These are phyloP conservation scores for Suillus luteus DNA, from an alignment of 768 basidiomycete genomes.

Conservation along the genomic window DNA sequence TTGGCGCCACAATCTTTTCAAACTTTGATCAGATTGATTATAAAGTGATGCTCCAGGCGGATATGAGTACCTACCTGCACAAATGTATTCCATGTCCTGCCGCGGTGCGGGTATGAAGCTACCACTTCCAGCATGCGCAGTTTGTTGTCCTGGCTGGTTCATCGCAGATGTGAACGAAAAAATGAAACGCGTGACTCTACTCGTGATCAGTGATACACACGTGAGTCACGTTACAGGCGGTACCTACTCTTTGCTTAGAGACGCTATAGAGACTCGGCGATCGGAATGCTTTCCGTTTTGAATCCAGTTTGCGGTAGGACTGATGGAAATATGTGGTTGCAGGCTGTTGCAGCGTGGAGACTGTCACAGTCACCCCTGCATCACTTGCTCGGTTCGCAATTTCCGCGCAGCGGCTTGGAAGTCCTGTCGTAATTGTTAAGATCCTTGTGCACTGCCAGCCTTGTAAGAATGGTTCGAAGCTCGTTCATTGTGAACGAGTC, in stretches of 20 bases:
- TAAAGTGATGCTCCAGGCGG: constrained; percentile 7
- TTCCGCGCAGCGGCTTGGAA: background rate
- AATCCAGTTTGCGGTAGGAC: too few species aligned
- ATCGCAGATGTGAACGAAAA: constrained; percentile 29
- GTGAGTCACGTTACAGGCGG: background rate
- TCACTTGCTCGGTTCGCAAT: background rate
- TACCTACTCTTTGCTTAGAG: constrained; percentile 1
- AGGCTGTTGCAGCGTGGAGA: constrained; percentile 1
- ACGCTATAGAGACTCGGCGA: constrained; percentile 5
- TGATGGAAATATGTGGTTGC: constrained; percentile 5
- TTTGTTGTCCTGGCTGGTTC: constrained; percentile 39
- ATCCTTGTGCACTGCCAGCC: background rate
- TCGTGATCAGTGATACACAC: constrained; percentile 20
- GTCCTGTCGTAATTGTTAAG: background rate
- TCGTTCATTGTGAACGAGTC: background rate
- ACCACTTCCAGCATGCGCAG: constrained; percentile 32
- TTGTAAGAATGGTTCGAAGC: background rate
- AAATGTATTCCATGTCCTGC: constrained; percentile 82
- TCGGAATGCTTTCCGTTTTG: background rate
- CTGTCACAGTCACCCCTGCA: background rate
- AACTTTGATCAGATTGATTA: constrained; percentile 18
- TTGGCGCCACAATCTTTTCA: constrained; percentile 83
- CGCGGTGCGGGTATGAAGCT: constrained; percentile 42
- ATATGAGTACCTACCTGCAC: constrained; percentile 74
- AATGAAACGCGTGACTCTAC: constrained; percentile 14